Conservation (phyloP, 768 basidiomycete genomes). For the Pleurotus djamor region DNA sequence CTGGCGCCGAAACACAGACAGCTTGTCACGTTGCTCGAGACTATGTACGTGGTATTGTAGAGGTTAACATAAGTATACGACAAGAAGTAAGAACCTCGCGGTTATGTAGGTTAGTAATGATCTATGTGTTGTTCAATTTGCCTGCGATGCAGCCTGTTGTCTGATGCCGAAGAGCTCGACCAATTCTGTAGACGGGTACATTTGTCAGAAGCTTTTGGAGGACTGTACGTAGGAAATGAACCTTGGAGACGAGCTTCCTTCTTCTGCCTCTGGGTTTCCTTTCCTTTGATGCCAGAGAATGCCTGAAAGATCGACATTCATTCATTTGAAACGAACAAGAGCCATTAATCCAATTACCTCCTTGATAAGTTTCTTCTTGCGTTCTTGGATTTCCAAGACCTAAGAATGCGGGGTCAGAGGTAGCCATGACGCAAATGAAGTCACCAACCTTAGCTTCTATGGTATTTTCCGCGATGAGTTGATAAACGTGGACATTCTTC, state of each 20-base stretch:
- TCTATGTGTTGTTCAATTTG: not conserved
- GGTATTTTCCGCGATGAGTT: conserved; percentile 87
- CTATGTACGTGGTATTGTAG: no score
- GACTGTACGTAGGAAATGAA: conserved; percentile 17
- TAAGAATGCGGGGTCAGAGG: not conserved
- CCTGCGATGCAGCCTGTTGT: conserved; percentile 16
- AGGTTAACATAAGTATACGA: no score
- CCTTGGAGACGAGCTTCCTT: conserved; percentile 84
- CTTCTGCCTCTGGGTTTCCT: conserved; percentile 73
- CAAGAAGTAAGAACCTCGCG: no score
- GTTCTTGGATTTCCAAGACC: conserved; percentile 85
- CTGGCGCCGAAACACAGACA: no score
- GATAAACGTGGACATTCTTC: conserved; percentile 83
- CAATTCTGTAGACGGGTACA: conserved; percentile 41
- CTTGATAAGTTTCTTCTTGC: conserved; percentile 77
- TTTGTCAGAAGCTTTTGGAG: not conserved
- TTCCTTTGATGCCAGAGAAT: conserved; percentile 78
- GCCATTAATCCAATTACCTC: conserved; percentile 40
- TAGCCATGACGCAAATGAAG: not conserved
- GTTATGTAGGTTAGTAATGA: no score
- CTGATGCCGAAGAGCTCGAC: conserved; percentile 54
- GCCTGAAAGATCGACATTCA: conserved; percentile 44
- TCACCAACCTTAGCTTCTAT: conserved; percentile 73
- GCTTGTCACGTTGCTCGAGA: not conserved
- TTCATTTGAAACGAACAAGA: not conserved